Percentiles rank a stretch among this genome's conserved stretches.
Evolutionary conservation across 176 grass and related monocot species (phyloP).

Genomic region (Canna indica): DNA sequence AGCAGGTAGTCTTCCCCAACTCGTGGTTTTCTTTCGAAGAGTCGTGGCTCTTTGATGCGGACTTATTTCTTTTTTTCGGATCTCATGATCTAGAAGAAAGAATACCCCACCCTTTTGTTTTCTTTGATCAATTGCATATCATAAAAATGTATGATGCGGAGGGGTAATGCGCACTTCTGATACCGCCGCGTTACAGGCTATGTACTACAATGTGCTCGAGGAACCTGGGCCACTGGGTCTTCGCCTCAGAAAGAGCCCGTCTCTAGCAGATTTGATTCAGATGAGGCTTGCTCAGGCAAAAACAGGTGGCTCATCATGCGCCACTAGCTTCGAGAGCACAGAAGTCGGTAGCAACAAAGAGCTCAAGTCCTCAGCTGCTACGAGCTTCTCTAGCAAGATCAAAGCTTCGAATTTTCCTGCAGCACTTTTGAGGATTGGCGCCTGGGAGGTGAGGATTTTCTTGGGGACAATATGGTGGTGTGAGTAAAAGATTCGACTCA

Average conservation of each 20-base stretch:
- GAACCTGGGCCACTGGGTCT: slow-evolving; percentile 63
- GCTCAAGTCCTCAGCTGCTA: slow-evolving; percentile 9
- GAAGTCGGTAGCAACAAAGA: slow-evolving; percentile 30
- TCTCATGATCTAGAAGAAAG: neutral
- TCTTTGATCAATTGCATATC: neutral
- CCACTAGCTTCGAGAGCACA: slow-evolving; percentile 10
- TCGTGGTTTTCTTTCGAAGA: neutral
- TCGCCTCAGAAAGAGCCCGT: slow-evolving; percentile 52
- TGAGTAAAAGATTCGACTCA: neutral
- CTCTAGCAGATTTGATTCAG: slow-evolving; percentile 56
- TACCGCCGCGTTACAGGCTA: slow-evolving; percentile 35
- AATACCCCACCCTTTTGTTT: neutral
- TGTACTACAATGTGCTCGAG: slow-evolving; percentile 39
- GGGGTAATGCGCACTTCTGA: neutral
- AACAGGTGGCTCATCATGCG: slow-evolving; percentile 13
- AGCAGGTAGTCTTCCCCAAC: slow-evolving; percentile 13
- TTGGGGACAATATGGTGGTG: neutral
- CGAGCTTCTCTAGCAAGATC: slow-evolving; percentile 26
- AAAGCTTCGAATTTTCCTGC: slow-evolving; percentile 86
- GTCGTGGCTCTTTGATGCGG: neutral
- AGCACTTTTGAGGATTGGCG: slow-evolving; percentile 60
- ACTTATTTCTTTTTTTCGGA: neutral
- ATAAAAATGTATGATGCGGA: neutral
- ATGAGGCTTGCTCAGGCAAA: slow-evolving; percentile 37
- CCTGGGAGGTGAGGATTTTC: slow-evolving; percentile 56